These are phyloP conservation scores for Echinosophora koreensis DNA, from an alignment of 306 rosid genomes.

Conservation along the genomic window DNA sequence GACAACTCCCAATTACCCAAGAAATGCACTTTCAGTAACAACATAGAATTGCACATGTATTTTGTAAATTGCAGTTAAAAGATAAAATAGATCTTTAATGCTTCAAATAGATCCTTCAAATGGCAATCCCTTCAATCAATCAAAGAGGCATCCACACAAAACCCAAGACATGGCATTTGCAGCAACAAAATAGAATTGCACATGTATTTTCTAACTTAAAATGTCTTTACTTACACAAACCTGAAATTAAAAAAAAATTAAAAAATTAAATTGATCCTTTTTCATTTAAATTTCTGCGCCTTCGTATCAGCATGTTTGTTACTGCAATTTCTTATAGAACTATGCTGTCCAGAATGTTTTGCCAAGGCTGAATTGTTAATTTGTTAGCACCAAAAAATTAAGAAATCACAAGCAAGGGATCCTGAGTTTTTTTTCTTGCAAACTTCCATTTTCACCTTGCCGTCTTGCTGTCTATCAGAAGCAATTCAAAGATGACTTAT, in stretches of 20 bases:
- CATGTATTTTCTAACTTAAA: constrained; percentile 5
- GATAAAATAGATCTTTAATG: too few species aligned
- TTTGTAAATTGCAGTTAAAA: too few species aligned
- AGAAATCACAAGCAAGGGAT: background rate
- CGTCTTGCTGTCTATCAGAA: background rate
- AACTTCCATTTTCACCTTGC: background rate
- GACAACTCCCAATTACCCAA: too few species aligned
- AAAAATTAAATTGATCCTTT: background rate
- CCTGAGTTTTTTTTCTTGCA: background rate
- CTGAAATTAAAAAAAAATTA: background rate
- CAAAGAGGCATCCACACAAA: background rate
- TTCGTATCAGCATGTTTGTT: background rate
- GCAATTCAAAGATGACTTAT: background rate
- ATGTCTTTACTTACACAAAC: background rate
- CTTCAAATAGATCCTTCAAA: background rate
- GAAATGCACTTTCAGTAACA: too few species aligned
- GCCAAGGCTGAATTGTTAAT: too few species aligned
- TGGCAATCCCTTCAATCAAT: background rate
- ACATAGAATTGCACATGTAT: too few species aligned
- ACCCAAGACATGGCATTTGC: background rate
- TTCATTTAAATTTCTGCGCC: background rate
- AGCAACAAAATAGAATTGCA: constrained; percentile 2
- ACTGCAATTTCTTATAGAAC: background rate
- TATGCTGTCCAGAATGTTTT: too few species aligned
- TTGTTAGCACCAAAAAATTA: too few species aligned